Base-by-base conservation (phyloP, 768 basidiomycete species). In the Lactarius pseudohatsudake region DNA sequence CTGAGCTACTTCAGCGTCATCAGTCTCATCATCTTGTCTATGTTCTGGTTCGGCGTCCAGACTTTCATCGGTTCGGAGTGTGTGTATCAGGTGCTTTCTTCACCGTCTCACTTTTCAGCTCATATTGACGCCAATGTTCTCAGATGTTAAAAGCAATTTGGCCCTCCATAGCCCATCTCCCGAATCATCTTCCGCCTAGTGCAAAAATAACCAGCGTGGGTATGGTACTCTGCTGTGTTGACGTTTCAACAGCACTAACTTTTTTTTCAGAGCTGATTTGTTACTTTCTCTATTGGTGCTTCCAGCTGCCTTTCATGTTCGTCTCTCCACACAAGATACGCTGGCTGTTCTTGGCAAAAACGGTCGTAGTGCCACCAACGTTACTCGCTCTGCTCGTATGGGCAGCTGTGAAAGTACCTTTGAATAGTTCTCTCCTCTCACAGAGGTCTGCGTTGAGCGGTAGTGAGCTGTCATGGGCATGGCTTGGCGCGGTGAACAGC, bases 21-120 rank as follows among this genome's bases (percentile, higher is more conserved):
- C 65, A 91, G 89, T 70, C 85, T 91, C 26, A 82, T 87, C 53
- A 77, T 92, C n/a, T 82, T 94, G 26, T 81, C 89, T 43, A 84
- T 92, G 82, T 90, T 93, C 75, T 94, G 92, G 90, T 90, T 90
- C 66, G 86, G 86, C 6, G 82, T 90, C n/a, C 89, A 89, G 80
- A 87, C 85, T 57, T 70, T 63, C 69, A 72, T 70, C n/a, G 68
- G 89, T 10, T 88, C 87, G 22, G 87, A 91, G 75, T 88, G 86
- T 65, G 80, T 91, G 26, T 89, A 90, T 71, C 90, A 91, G 75
- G 80, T 76, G 64, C 22, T 20, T 11, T 20, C 32, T 15, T 9
- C 20, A 15, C 16, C 7, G 38, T 38, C 18, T 9, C 3, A 20
- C 30, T 7, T 11, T 59, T 34, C 32, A 5, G 32, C 10, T 34